These are phyloP conservation scores for Oryza meridionalis DNA, from an alignment of 176 grass and related monocot genomes.

Conservation along the genomic window DNA sequence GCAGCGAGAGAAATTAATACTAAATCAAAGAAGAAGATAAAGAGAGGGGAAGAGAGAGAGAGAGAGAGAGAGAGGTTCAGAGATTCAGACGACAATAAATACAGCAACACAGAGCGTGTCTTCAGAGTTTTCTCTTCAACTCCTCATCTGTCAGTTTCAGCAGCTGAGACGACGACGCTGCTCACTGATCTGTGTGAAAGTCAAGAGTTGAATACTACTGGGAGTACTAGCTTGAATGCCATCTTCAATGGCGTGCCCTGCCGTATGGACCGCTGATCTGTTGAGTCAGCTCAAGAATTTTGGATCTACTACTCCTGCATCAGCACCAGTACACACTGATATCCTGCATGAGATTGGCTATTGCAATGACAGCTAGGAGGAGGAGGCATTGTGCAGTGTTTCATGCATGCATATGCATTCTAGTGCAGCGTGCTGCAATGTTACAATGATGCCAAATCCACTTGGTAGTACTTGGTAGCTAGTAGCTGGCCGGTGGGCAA, in stretches of 20 bases:
- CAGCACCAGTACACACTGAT: not conserved
- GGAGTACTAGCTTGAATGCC: not conserved
- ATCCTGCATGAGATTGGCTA: not conserved
- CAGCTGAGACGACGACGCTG: not conserved
- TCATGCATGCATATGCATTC: not conserved
- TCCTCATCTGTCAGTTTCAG: conserved; percentile 3
- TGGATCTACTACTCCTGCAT: not conserved
- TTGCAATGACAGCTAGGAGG: not conserved
- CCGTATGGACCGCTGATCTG: not conserved
- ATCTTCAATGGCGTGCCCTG: not conserved
- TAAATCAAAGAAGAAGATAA: not conserved
- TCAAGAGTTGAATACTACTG: conserved; percentile 3
- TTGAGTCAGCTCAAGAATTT: not conserved
- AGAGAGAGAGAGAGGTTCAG: too few relatives aligned
- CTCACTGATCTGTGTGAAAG: not conserved
- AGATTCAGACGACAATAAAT: conserved; percentile 11
- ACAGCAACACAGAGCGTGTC: not conserved
- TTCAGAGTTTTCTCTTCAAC: not conserved
- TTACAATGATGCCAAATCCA: not conserved
- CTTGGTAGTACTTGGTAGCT: conserved; percentile 16
- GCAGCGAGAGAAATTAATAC: not conserved
- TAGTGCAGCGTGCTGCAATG: not conserved
- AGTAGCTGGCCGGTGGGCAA: not conserved
- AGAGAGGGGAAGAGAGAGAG: too few relatives aligned
- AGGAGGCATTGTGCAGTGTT: not conserved